These are phyloP conservation scores for Candida sonorensis DNA, from an alignment of 805 yeast species.

Conservation along the genomic window DNA sequence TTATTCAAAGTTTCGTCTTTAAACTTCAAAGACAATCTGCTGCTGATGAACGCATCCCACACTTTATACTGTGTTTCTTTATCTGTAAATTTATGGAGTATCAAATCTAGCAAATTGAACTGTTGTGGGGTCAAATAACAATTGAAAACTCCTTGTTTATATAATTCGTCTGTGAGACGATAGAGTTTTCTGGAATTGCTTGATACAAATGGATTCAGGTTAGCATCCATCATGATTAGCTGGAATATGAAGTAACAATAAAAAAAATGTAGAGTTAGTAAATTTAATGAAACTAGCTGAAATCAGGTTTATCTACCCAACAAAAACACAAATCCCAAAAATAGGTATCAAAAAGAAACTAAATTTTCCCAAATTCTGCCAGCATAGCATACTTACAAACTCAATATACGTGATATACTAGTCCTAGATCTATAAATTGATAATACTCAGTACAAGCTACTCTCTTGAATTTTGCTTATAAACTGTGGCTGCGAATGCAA, in stretches of 20 bases:
- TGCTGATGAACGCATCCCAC: constrained; percentile 44
- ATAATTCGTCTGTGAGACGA: constrained; percentile 29
- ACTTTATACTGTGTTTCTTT: constrained; percentile 11
- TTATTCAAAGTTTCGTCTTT: too few species aligned
- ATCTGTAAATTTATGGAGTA: constrained; percentile 30
- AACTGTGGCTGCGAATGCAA: too few species aligned
- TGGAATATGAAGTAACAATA: background rate
- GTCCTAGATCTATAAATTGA: too few species aligned
- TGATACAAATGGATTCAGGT: constrained; percentile 12
- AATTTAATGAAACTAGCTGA: too few species aligned
- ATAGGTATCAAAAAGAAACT: too few species aligned
- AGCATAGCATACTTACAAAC: too few species aligned
- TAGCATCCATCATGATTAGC: constrained; percentile 5
- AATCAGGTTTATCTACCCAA: too few species aligned
- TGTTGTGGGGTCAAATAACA: constrained; percentile 51
- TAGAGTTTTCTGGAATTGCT: constrained; percentile 24
- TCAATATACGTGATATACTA: too few species aligned
- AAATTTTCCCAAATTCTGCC: too few species aligned
- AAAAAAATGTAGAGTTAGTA: background rate
- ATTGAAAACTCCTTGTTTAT: constrained; percentile 34
- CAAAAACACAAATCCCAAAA: too few species aligned
- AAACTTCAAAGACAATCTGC: constrained; percentile 26
- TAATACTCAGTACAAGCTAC: too few species aligned
- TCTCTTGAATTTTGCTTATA: too few species aligned
- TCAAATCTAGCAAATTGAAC: constrained; percentile 39